Evolutionary conservation across 345 rosid species (phyloP), one percentile per base, ranked within the genome.

Genomic region (Gynandropsis gynandra): DNA sequence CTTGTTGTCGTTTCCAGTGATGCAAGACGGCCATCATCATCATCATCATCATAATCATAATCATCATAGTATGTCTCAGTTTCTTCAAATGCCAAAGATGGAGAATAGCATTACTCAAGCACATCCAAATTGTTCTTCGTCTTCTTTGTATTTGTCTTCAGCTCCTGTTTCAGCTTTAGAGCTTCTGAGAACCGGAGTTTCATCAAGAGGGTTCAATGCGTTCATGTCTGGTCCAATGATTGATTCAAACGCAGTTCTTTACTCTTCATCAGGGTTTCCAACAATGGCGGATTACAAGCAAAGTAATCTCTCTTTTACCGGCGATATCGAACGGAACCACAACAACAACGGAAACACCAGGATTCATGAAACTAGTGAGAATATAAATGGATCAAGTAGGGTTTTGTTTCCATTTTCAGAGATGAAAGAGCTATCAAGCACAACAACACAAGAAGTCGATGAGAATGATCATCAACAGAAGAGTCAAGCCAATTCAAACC

Each of bases 241-340:
- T 52, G 71, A 60, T 59, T 46, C 70, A 45, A 58, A 52, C 60
- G 52, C 27, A 39, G 37, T 65, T 32, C 49, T 65, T 16, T 66
- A 66, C 61, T 54, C 66, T 42, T 60, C 71, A 42, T 66, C 61
- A 60, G 61, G 71, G 52, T 66, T 66, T 66, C 66, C 66, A 41
- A 48, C 71, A 37, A 66, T 66, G 66, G 71, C 42, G 36, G 71
- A 66, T 36, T 54, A 59, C 43, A 66, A 59, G 10, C 46, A 47
- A 48, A 59, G 52, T 42, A 59, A 66, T 42, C 64, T 59, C 18
- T 53, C 65, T 44, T 66, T 59, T 56, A 47, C 64, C 10, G 40
- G 29, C 10, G 70, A 65, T 51, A 42, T 52, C 21, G 64, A 58
- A 46, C 50, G 54, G 19, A 47, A 51, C 35, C 50, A 16, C 59